These are phyloP conservation scores for Hibiscus trionum DNA, from an alignment of 345 rosid genomes.

Conservation along the genomic window DNA sequence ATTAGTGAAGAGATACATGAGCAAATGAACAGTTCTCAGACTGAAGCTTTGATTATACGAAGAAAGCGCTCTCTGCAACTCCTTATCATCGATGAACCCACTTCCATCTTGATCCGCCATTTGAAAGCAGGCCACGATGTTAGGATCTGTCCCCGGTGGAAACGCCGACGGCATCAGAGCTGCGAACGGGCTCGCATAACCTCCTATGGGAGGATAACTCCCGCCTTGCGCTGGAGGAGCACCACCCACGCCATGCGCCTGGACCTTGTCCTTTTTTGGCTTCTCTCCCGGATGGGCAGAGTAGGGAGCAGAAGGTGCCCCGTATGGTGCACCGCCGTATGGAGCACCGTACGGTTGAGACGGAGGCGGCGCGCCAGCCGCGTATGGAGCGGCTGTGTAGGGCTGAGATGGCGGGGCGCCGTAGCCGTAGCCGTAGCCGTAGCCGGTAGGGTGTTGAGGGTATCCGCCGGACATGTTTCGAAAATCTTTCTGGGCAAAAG, in stretches of 20 bases:
- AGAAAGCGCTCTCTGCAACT: conserved; percentile 80
- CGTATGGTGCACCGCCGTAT: conserved; percentile 3
- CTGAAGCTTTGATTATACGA: conserved; percentile 79
- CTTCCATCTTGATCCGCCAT: conserved; percentile 84
- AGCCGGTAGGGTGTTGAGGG: conserved; percentile 40
- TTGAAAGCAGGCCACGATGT: conserved; percentile 66
- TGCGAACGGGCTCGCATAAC: conserved; percentile 59
- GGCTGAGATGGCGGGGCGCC: conserved; percentile 29
- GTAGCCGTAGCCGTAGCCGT: conserved; percentile 78
- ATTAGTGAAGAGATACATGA: conserved; percentile 79
- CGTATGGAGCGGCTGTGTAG: conserved; percentile 27
- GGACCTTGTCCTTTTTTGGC: conserved; percentile 65
- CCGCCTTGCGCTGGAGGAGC: conserved; percentile 24
- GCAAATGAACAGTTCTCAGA: conserved; percentile 74
- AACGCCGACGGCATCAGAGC: conserved; percentile 71
- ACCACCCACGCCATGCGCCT: conserved; percentile 21
- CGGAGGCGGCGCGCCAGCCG: conserved; percentile 34
- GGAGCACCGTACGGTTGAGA: conserved; percentile 22
- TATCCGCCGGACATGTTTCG: conserved; percentile 39
- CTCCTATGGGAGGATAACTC: conserved; percentile 29
- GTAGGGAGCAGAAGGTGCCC: conserved; percentile 30
- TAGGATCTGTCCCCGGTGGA: conserved; percentile 88
- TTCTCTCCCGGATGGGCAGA: conserved; percentile 36
- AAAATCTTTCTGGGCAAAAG: background rate
- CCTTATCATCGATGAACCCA: conserved; percentile 81